These are phyloP conservation scores for Coemansia sp. DNA, from an alignment of 192 early-diverging fungal genomes.

Conservation along the genomic window DNA sequence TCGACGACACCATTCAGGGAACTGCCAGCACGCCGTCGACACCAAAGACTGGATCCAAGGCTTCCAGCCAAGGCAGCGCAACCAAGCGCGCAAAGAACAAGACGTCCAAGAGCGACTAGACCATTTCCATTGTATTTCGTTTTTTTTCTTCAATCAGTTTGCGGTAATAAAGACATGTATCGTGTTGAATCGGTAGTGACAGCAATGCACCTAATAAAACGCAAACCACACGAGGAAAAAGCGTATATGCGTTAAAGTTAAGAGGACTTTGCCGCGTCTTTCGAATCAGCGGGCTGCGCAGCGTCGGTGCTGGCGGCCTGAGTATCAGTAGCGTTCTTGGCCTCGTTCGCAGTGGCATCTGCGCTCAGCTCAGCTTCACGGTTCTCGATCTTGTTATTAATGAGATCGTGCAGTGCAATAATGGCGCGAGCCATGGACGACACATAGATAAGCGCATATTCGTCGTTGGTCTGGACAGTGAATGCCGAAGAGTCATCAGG, in stretches of 20 bases:
- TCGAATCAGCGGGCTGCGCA: constrained; percentile 3
- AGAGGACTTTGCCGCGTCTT: constrained; percentile 3
- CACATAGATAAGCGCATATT: constrained; percentile 93
- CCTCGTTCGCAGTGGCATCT: constrained; percentile 36
- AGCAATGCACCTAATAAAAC: background rate
- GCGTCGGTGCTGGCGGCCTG: background rate
- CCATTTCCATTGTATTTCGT: background rate
- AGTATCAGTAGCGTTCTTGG: constrained; percentile 26
- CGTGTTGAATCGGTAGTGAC: background rate
- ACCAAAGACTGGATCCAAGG: constrained; percentile 15
- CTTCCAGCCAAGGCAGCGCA: constrained; percentile 19
- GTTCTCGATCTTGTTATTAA: constrained; percentile 97
- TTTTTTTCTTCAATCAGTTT: background rate
- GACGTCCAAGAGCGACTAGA: constrained; percentile 30
- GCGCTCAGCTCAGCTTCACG: constrained; percentile 49
- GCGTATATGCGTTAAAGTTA: background rate
- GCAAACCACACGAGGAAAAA: constrained; percentile 1
- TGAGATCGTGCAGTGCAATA: constrained; percentile 96
- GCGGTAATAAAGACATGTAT: background rate
- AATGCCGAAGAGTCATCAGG: constrained; percentile 81
- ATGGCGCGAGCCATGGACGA: constrained; percentile 89
- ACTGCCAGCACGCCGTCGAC: constrained; percentile 3
- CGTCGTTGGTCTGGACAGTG: constrained; percentile 94
- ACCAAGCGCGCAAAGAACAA: constrained; percentile 44
- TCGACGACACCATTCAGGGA: background rate